A percentile compares a stretch with the other conserved stretches of the same genome.
These are phyloP conservation scores for Endocarpon pusillum DNA, from an alignment of 495 filamentous ascomycete species.

Conservation along the genomic window DNA sequence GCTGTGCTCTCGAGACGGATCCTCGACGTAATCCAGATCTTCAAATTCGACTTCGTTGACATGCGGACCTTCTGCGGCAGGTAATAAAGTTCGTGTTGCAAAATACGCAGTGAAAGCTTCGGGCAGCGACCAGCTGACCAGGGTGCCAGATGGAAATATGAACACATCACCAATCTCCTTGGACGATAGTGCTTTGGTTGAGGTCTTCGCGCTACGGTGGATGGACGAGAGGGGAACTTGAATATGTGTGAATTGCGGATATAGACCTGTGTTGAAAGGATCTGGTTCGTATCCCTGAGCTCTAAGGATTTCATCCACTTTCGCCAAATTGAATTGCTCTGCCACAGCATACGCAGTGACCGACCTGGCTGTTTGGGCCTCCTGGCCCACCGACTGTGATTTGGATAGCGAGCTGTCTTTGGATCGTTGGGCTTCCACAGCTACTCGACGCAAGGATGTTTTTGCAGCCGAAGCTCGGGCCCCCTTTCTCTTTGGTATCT, in stretches of 20 bases:
- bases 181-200: slow-evolving; percentile 36
- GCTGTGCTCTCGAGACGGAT: slow-evolving; percentile 55
- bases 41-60: slow-evolving; percentile 58
- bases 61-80: slow-evolving; percentile 62
- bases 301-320: slow-evolving; percentile 50
- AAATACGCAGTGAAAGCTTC: slow-evolving; percentile 51
- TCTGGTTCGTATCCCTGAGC: slow-evolving; percentile 51
- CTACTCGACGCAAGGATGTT: slow-evolving; percentile 38
- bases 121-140: slow-evolving; percentile 77
- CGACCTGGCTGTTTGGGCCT: slow-evolving; percentile 26
- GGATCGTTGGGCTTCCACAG: slow-evolving; percentile 42
- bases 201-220: slow-evolving; percentile 32
- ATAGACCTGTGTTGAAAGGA: slow-evolving; percentile 41
- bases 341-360: slow-evolving; percentile 74
- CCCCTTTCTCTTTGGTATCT: slow-evolving; percentile 27
- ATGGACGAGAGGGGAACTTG: slow-evolving; percentile 39
- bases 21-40: slow-evolving; percentile 74
- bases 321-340: slow-evolving; percentile 67
- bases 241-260: slow-evolving; percentile 49
- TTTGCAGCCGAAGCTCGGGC: slow-evolving; percentile 30
- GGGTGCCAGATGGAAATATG: slow-evolving; percentile 92
- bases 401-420: slow-evolving; percentile 28
- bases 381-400: slow-evolving; percentile 23
- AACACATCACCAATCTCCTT: slow-evolving; percentile 73
- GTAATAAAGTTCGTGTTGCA: slow-evolving; percentile 52